Base-by-base conservation (phyloP, 1,284 basidiomycete genomes). In the Pascua sp. region DNA sequence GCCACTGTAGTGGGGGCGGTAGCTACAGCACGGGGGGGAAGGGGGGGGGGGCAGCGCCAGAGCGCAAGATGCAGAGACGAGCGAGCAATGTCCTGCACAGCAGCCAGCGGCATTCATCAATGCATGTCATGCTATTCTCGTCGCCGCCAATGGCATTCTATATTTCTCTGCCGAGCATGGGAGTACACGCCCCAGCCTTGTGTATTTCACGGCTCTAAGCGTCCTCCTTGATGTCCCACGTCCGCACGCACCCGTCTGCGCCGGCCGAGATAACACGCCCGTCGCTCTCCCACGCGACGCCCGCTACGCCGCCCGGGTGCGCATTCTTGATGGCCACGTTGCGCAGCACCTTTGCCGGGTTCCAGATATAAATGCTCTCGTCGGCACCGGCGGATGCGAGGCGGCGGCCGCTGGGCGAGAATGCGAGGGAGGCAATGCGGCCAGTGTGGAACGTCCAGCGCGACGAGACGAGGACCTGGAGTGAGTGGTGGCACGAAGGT, bases 351-450 rank as follows among this genome's bases (percentile, higher is more conserved):
- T 87, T 87, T 56, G 82, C 81, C 42, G 91, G 85, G 65, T 86
- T 87, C 87, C 91, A 98, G 42, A 98, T 79, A 72, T 92, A 96
- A 9, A 96, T 85, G 68, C 91, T 85, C 36, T 93, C 95, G 73
- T 98, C 95, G 41, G 95, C 82, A 10, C 91, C 91, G 13, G 87
- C 91, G 9, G 91, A 92, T 3, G 87, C 91, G 59, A 90, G 85
- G 66, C 92, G 84, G 66, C 81, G 81, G 4, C 86, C 86, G 67
- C 90, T 86, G 1, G 83, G 72, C 3, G 88, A 87, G 85, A 89
- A 98, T 1, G 84, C 79, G 13, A 98, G 81, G 15, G 88, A 84
- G 65, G 88, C 84, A 58, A 98, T 84, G 17, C 91, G 85, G 1
- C 85, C 90, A 4, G 86, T 83, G 78, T 98, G 95, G 81, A 88